phyloP scores from a whole-genome alignment of 1,139 yeast genomes.

The Candida sp. region DNA sequence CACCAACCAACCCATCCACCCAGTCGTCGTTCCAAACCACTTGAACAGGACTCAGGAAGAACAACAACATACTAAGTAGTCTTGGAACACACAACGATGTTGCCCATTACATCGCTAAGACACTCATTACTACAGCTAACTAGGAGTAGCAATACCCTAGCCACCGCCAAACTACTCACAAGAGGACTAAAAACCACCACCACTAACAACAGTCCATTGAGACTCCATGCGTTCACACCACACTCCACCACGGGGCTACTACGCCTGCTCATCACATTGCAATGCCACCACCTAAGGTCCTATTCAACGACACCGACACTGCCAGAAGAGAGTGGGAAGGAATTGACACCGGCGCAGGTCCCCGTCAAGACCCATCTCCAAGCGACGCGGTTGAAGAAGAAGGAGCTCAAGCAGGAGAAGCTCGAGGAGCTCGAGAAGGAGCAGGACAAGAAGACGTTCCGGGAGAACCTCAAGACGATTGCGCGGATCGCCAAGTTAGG shows the following conservation, averaged over 20 bases:
- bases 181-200: neutral
- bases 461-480: slow-evolving; percentile 40
- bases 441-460: slow-evolving; percentile 30
- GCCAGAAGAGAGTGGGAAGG: neutral
- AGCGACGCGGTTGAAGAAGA: slow-evolving; percentile 27
- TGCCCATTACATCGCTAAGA: neutral
- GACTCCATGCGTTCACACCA: neutral
- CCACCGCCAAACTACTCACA: neutral
- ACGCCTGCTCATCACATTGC: neutral
- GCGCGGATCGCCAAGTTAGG: slow-evolving; percentile 43
- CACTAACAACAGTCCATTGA: neutral
- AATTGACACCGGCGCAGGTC: slow-evolving; percentile 10
- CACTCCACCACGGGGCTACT: neutral
- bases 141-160: neutral
- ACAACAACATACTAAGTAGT: too few relatives aligned
- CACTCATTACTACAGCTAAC: neutral
- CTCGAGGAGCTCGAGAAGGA: slow-evolving; percentile 28
- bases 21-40: too few relatives aligned
- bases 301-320: neutral
- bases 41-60: too few relatives aligned
- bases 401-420: slow-evolving; percentile 37
- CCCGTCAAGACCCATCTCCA: slow-evolving; percentile 36
- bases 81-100: neutral
- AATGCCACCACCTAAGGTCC: neutral
- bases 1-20: too few relatives aligned